Evolutionary conservation across 495 filamentous ascomycete species (phyloP), one percentile per base, ranked within the genome.

Genomic region (Podospora bellae-mahoneyi): DNA sequence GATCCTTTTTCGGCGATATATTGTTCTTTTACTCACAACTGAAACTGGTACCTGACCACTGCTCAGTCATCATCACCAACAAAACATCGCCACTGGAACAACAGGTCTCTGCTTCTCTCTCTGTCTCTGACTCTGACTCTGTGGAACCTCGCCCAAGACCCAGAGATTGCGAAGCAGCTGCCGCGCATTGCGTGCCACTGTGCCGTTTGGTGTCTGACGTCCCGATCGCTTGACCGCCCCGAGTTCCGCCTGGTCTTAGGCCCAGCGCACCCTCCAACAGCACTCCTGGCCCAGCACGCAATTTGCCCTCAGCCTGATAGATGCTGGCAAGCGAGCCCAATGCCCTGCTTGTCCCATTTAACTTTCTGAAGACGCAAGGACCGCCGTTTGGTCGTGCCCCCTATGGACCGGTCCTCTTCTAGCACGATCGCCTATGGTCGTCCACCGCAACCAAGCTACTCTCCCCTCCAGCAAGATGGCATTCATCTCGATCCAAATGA

Each of bases 241-340:
- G 76, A 64, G 26, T 59, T 44, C 67, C 67, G 66, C 58, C 69
- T 19, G 66, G 34, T 58, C 39, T 68, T 60, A 28, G 18, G 55
- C 66, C 15, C 59, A 44, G 69, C 34, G 53, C 67, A 62, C 68
- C 66, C 28, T 48, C 57, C 68, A 69, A 48, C 65, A 23, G 15
- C 64, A 48, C 62, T 63, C 69, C 70, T 64, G 69, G 69, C 56
- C 69, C 69, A 78, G 76, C 76, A 78, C 76, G 76, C 75, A 60
- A 78, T 78, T 70, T 66, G 32, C 64, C 19, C 73, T 65, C 70
- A 71, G 75, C 75, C 69, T 67, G 73, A 68, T 64, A 30, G 62
- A 55, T 20, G 64, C 68, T 68, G 64, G 69, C 68, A 75, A 73
- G 67, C 69, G 73, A 74, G 70, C 67, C 71, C 71, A 74, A 75